Percentiles rank a stretch among this genome's conserved stretches.
Conservation (phyloP, 768 basidiomycete species). For the Tubosaeta sp. region DNA sequence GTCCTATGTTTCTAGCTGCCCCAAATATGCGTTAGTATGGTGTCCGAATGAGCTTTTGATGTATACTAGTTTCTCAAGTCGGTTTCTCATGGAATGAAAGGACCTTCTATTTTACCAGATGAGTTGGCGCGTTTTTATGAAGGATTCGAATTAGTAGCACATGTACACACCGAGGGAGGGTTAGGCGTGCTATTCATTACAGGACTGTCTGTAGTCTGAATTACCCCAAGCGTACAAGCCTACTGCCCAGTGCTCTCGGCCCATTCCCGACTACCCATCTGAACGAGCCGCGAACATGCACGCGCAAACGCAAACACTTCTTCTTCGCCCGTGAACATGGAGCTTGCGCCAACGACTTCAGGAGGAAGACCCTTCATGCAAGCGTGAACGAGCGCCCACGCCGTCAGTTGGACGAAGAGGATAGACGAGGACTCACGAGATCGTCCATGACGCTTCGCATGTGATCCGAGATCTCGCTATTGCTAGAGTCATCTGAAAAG, state of each 20-base stretch:
- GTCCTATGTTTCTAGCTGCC: slow-evolving; percentile 11
- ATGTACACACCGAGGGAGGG: background rate
- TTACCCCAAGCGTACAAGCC: too few relatives aligned
- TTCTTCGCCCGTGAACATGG: slow-evolving; percentile 95
- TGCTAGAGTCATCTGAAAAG: slow-evolving; percentile 68
- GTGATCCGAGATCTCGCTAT: slow-evolving; percentile 62
- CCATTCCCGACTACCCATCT: slow-evolving; percentile 93
- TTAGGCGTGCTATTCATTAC: too few relatives aligned
- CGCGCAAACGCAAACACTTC: slow-evolving; percentile 97
- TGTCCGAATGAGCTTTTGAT: slow-evolving; percentile 14
- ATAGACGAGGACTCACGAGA: slow-evolving; percentile 51
- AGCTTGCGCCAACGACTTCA: slow-evolving; percentile 73
- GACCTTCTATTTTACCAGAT: background rate
- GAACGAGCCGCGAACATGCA: slow-evolving; percentile 80
- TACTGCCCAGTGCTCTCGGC: slow-evolving; percentile 40
- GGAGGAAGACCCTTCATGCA: slow-evolving; percentile 64
- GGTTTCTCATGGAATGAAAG: slow-evolving; percentile 4
- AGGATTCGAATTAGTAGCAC: background rate
- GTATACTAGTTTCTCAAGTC: slow-evolving; percentile 22
- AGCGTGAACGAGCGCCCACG: background rate
- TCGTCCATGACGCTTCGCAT: slow-evolving; percentile 96
- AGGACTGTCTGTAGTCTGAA: too few relatives aligned
- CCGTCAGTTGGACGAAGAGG: background rate
- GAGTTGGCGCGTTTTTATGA: background rate
- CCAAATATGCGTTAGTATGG: slow-evolving; percentile 19